phyloP scores from a whole-genome alignment of 2,329 filamentous ascomycete genomes.

The Phialophora verrucosa region DNA sequence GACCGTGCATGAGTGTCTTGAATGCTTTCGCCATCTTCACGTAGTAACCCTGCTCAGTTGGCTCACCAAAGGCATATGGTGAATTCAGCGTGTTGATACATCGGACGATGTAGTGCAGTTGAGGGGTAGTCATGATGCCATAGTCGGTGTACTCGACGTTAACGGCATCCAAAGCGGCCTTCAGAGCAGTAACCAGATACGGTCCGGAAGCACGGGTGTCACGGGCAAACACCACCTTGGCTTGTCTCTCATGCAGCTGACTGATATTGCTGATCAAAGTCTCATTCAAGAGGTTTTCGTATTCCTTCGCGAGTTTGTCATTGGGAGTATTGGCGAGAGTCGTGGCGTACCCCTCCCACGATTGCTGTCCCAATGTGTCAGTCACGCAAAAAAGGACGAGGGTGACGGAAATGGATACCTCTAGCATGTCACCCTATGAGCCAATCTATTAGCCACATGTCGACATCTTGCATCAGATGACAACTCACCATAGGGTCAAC shows the following conservation, averaged over 20 bases:
- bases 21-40: conserved; percentile 88
- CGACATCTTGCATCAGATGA: conserved; percentile 9
- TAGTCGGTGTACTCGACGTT: conserved; percentile 78
- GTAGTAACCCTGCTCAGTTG: conserved; percentile 92
- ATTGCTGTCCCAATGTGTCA: conserved; percentile 55
- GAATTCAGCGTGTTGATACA: conserved; percentile 93
- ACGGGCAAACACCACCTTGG: conserved; percentile 84
- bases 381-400: conserved; percentile 27
- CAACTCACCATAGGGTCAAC: conserved; percentile 81
- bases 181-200: conserved; percentile 77
- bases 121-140: conserved; percentile 93
- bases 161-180: conserved; percentile 78
- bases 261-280: conserved; percentile 65
- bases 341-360: conserved; percentile 91
- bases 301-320: conserved; percentile 77
- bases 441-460: conserved; percentile 29
- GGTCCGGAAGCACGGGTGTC: conserved; percentile 94
- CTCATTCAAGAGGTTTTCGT: conserved; percentile 74
- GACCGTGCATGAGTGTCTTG: conserved; percentile 77
- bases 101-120: conserved; percentile 94
- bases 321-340: conserved; percentile 81
- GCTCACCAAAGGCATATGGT: conserved; percentile 82
- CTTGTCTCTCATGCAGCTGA: conserved; percentile 67
- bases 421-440: conserved; percentile 84
- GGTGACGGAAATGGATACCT: conserved; percentile 59